Percentiles rank a stretch among this genome's conserved stretches.
These are phyloP conservation scores for Nannochloropsis limnetica DNA, from an alignment of 352 stramenopile genomes.

Conservation along the genomic window DNA sequence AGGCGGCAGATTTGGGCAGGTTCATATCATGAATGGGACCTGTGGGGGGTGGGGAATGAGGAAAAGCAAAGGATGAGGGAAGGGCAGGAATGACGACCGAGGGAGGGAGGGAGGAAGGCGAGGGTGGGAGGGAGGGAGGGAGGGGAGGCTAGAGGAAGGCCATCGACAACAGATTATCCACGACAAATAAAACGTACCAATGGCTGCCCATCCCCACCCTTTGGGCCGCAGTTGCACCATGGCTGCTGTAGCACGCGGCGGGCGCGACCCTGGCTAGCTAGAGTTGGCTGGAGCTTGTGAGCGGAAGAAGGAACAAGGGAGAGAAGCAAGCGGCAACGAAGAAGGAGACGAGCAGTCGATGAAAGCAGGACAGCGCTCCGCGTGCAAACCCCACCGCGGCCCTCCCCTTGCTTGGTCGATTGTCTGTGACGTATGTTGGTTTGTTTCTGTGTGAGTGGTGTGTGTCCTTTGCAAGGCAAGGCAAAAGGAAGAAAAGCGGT, in stretches of 20 bases:
- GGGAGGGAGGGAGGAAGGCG: background rate
- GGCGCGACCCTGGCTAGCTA: background rate
- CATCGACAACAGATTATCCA: background rate
- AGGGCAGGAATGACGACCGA: background rate
- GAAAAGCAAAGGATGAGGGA: background rate
- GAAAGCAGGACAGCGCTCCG: background rate
- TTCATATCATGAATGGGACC: background rate
- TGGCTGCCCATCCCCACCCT: constrained; percentile 28
- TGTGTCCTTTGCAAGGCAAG: too few species aligned
- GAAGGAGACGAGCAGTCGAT: background rate
- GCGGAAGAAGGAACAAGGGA: background rate
- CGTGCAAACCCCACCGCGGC: background rate
- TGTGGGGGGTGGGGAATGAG: background rate
- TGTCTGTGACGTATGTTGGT: too few species aligned
- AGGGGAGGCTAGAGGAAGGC: background rate
- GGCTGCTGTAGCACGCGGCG: background rate
- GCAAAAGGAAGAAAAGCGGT: too few species aligned
- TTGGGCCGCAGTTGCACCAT: constrained; percentile 26
- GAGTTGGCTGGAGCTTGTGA: background rate
- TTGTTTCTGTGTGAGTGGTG: background rate
- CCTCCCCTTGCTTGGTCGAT: too few species aligned
- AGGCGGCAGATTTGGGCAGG: background rate
- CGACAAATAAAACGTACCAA: constrained; percentile 7
- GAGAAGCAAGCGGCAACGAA: too few species aligned
- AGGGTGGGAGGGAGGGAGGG: background rate